Evolutionary conservation across 306 rosid genomes (phyloP).

Genomic region (Parietaria judaica): DNA sequence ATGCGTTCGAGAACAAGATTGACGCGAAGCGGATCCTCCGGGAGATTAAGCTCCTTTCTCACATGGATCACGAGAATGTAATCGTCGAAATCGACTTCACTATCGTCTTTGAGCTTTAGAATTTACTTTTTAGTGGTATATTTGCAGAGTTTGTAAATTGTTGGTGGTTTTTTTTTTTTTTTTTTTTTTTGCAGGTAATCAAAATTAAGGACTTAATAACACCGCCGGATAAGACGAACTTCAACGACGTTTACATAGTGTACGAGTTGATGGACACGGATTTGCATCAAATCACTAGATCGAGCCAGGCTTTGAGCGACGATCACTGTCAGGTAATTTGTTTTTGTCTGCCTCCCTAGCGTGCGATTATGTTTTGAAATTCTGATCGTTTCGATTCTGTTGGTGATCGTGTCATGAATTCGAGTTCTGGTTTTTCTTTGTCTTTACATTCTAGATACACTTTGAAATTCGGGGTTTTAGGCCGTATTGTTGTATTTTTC

Average conservation of each 20-base stretch:
- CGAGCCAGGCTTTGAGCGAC: conserved; percentile 72
- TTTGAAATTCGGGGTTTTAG: too few relatives aligned
- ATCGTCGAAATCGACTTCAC: neutral
- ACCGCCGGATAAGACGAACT: conserved; percentile 65
- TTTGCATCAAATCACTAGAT: conserved; percentile 74
- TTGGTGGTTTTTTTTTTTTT: conserved; percentile 3
- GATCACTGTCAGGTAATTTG: conserved; percentile 79
- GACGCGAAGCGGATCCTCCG: conserved; percentile 68
- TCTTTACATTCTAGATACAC: too few relatives aligned
- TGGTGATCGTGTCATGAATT: too few relatives aligned
- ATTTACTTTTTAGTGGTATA: neutral
- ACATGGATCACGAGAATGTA: conserved; percentile 95
- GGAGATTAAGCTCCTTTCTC: conserved; percentile 60
- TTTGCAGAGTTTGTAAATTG: neutral
- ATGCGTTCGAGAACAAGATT: conserved; percentile 57
- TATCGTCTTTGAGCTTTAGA: neutral
- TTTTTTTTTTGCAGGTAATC: conserved; percentile 41
- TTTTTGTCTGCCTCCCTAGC: neutral
- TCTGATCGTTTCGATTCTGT: too few relatives aligned
- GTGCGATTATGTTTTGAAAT: neutral
- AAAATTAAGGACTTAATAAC: conserved; percentile 79
- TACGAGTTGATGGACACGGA: conserved; percentile 92
- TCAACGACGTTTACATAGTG: conserved; percentile 80
- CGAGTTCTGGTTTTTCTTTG: too few relatives aligned
- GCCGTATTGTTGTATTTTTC: too few relatives aligned